These are phyloP conservation scores for Calonectria henricotiae DNA, from an alignment of 2,329 filamentous ascomycete genomes.

Conservation along the genomic window DNA sequence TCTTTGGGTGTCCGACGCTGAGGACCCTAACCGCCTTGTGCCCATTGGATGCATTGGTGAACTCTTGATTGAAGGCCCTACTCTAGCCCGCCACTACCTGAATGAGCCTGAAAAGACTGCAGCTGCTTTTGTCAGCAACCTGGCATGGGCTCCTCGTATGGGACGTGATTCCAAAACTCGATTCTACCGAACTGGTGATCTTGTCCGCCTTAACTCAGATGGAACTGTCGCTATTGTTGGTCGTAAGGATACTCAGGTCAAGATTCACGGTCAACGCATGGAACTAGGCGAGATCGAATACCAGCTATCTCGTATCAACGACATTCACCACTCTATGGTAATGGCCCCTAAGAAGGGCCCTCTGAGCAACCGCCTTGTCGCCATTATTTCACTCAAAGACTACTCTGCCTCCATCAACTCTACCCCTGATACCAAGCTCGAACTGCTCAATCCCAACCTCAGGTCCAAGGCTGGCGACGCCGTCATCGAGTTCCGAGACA, in stretches of 20 bases:
- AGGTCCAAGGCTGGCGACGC: slow-evolving; percentile 1
- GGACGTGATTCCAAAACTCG: background rate
- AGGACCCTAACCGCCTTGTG: slow-evolving; percentile 2
- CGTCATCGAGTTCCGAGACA: slow-evolving; percentile 25
- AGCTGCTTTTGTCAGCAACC: background rate
- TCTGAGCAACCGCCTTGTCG: slow-evolving; percentile 40
- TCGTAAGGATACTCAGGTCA: slow-evolving; percentile 62
- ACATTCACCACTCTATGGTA: slow-evolving; percentile 66
- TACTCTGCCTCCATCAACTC: slow-evolving; percentile 1
- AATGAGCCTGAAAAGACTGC: slow-evolving; percentile 14
- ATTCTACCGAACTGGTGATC: slow-evolving; percentile 66
- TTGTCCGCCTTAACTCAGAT: slow-evolving; percentile 61
- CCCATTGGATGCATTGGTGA: slow-evolving; percentile 22
- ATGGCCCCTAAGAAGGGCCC: slow-evolving; percentile 54
- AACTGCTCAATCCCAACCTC: background rate
- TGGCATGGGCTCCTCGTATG: background rate
- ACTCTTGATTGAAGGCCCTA: slow-evolving; percentile 9
- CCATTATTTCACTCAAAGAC: slow-evolving; percentile 36
- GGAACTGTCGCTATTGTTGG: slow-evolving; percentile 64
- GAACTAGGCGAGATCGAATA: slow-evolving; percentile 63
- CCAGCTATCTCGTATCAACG: slow-evolving; percentile 69
- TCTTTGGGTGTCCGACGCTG: slow-evolving; percentile 3
- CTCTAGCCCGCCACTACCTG: slow-evolving; percentile 4
- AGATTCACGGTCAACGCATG: slow-evolving; percentile 66
- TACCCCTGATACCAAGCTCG: background rate